A percentile compares a stretch with the other conserved stretches of the same genome.
Evolutionary conservation across 352 stramenopile species (phyloP).

Genomic region (Phytophthora melonis): DNA sequence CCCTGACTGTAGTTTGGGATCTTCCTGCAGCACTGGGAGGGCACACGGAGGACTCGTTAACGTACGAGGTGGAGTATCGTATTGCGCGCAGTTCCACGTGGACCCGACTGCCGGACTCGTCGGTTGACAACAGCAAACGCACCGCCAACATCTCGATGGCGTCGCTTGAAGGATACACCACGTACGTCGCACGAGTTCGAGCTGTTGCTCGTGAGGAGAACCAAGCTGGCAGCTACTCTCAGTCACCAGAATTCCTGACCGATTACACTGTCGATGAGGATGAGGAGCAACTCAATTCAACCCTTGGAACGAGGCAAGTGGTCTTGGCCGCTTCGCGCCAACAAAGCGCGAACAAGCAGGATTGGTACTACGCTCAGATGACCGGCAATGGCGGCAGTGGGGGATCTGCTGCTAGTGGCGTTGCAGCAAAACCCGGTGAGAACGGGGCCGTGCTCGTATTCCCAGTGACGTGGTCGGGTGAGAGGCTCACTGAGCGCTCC

Average conservation of each 20-base stretch:
- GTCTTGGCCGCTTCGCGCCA: conserved; percentile 42
- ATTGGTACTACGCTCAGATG: conserved; percentile 73
- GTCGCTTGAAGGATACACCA: conserved; percentile 44
- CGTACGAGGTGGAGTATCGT: conserved; percentile 64
- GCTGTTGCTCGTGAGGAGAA: conserved; percentile 37
- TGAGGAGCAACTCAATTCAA: background rate
- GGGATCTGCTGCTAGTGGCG: conserved; percentile 14
- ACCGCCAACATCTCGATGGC: conserved; percentile 19
- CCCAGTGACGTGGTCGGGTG: conserved; percentile 54
- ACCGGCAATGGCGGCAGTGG: conserved; percentile 57
- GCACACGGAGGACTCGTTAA: conserved; percentile 9
- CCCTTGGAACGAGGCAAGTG: conserved; percentile 18
- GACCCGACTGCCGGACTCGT: conserved; percentile 25
- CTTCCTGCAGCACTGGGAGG: conserved; percentile 38
- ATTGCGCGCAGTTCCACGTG: conserved; percentile 52
- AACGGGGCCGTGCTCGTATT: conserved; percentile 70
- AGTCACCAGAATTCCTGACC: conserved; percentile 51
- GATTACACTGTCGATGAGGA: conserved; percentile 23
- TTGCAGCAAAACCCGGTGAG: conserved; percentile 46
- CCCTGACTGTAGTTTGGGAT: conserved; percentile 51
- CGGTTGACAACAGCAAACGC: conserved; percentile 19
- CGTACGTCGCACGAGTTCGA: conserved; percentile 53
- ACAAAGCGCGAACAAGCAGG: conserved; percentile 49
- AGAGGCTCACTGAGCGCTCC: conserved; percentile 45
- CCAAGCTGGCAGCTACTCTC: conserved; percentile 34